Conservation (phyloP, 345 rosid genomes). For the Cardamine chenopodiifolia region DNA sequence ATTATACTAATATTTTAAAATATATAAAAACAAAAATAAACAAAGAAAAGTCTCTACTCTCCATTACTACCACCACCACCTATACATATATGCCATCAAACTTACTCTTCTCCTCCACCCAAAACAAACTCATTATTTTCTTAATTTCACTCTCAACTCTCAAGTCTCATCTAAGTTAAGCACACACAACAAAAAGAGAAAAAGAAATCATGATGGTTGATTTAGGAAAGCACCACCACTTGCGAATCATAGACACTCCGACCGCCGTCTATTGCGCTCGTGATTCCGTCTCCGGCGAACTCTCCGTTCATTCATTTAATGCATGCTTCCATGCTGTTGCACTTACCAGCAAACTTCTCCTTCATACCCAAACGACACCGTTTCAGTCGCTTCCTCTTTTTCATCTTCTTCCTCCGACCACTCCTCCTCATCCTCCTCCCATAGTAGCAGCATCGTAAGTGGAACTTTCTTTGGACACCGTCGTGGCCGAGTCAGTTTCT, state of each 20-base stretch:
- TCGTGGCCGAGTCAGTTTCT: constrained; percentile 78
- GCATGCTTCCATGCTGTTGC: constrained; percentile 80
- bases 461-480: constrained; percentile 88
- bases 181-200: neutral
- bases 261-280: constrained; percentile 73
- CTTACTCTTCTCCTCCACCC: constrained; percentile 14
- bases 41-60: constrained; percentile 32
- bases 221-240: constrained; percentile 47
- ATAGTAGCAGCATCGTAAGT: constrained; percentile 43
- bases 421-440: constrained; percentile 34
- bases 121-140: constrained; percentile 18
- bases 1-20: neutral
- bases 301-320: constrained; percentile 72
- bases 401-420: constrained; percentile 35
- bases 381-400: constrained; percentile 35
- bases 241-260: constrained; percentile 58
- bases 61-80: constrained; percentile 31
- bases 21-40: neutral
- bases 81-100: constrained; percentile 45
- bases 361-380: constrained; percentile 31
- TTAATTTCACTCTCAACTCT: constrained; percentile 16
- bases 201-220: constrained; percentile 61
- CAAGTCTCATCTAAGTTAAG: neutral
- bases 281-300: constrained; percentile 69
- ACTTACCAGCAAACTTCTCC: constrained; percentile 47